Evolutionary conservation across 2,329 filamentous ascomycete species (phyloP).

Genomic region (Didymella pomorum): DNA sequence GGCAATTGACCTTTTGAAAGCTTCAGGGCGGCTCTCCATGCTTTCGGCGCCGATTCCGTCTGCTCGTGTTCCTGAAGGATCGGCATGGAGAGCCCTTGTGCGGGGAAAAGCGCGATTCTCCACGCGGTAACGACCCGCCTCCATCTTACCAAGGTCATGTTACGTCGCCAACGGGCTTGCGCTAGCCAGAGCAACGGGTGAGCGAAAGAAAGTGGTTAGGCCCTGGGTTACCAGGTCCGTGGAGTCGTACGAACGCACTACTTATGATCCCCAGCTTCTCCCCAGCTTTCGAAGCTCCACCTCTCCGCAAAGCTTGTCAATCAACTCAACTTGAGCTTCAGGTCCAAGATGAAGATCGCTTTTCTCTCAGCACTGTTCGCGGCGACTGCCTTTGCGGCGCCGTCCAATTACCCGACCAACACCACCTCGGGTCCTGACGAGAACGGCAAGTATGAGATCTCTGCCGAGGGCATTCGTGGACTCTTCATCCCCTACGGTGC

Average conservation of each 20-base stretch:
- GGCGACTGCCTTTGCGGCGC: slow-evolving; percentile 38
- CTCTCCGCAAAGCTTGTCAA: slow-evolving; percentile 22
- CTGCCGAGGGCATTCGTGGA: slow-evolving; percentile 70
- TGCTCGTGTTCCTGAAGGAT: slow-evolving; percentile 39
- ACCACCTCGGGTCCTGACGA: slow-evolving; percentile 43
- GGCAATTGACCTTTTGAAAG: slow-evolving; percentile 7
- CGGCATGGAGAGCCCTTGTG: slow-evolving; percentile 30
- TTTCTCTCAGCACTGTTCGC: slow-evolving; percentile 35
- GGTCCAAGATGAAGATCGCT: slow-evolving; percentile 36
- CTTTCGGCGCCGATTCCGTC: slow-evolving; percentile 25
- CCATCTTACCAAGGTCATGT: slow-evolving; percentile 19
- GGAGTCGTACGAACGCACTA: slow-evolving; percentile 27
- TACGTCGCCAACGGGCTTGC: slow-evolving; percentile 24
- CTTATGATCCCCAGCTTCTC: slow-evolving; percentile 20
- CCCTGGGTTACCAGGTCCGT: slow-evolving; percentile 33
- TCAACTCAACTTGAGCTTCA: slow-evolving; percentile 24
- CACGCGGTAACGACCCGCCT: slow-evolving; percentile 27
- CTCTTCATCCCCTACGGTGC: slow-evolving; percentile 79
- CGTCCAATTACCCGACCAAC: slow-evolving; percentile 35
- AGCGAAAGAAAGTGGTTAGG: slow-evolving; percentile 22
- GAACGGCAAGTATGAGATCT: slow-evolving; percentile 73
- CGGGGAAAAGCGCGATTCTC: slow-evolving; percentile 36
- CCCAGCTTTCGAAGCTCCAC: slow-evolving; percentile 24
- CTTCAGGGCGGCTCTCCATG: slow-evolving; percentile 6
- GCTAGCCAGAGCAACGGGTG: slow-evolving; percentile 15